Conservation (phyloP, 352 stramenopile species). For the Phytopythium ostracodes region DNA sequence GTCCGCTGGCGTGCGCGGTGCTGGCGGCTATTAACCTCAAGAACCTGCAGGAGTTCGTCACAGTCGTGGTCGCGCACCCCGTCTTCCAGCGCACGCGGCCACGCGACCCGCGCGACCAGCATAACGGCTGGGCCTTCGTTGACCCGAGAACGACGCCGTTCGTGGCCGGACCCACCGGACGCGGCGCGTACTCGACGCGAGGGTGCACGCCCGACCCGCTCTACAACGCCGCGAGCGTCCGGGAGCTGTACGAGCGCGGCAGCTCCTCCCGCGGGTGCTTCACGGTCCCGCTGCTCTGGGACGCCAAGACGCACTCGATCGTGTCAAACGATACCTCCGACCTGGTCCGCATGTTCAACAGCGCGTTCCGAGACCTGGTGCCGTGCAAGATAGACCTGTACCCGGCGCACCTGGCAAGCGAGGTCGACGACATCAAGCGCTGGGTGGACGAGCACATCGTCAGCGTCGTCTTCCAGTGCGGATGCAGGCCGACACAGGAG, state of each 20-base stretch:
- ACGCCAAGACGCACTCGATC: slow-evolving; percentile 60
- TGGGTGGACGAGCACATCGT: slow-evolving; percentile 57
- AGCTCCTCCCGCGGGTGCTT: slow-evolving; percentile 12
- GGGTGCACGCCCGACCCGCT: slow-evolving; percentile 19
- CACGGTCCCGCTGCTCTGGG: slow-evolving; percentile 74
- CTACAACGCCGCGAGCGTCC: slow-evolving; percentile 18
- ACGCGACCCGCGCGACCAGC: slow-evolving; percentile 19
- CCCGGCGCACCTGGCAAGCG: slow-evolving; percentile 32
- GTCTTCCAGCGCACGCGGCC: slow-evolving; percentile 24
- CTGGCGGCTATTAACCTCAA: slow-evolving; percentile 83
- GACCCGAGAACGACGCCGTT: slow-evolving; percentile 9
- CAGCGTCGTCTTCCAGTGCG: slow-evolving; percentile 48
- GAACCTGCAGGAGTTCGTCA: slow-evolving; percentile 88
- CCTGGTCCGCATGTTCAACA: slow-evolving; percentile 67
- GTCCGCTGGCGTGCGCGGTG: slow-evolving; percentile 50
- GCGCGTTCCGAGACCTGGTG: slow-evolving; percentile 34
- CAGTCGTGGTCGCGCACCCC: slow-evolving; percentile 70
- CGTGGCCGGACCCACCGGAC: slow-evolving; percentile 1
- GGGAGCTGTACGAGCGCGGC: slow-evolving; percentile 35
- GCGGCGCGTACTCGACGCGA: slow-evolving; percentile 15
- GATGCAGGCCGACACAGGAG: slow-evolving; percentile 57
- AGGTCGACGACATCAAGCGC: slow-evolving; percentile 62
- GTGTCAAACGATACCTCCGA: slow-evolving; percentile 70
- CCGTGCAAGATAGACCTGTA: slow-evolving; percentile 35
- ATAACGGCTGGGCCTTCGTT: slow-evolving; percentile 18